Evolutionary conservation across 192 early-diverging fungal genomes (phyloP), one percentile per base, ranked within the genome.

Genomic region (Podila epigama): DNA sequence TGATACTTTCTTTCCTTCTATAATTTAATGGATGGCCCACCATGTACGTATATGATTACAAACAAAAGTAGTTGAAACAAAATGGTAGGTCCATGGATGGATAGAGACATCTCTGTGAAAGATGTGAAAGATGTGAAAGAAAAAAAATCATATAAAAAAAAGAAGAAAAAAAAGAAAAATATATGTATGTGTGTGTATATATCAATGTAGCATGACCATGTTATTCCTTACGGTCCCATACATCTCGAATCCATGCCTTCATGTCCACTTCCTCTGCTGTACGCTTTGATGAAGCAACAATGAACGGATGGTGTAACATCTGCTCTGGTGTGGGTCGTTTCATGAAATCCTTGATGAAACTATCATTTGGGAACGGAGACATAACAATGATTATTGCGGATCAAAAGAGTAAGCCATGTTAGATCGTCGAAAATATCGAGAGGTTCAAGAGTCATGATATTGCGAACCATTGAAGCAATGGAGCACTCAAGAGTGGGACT

Each of bases 261-360:
- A 94, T 79, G 44, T 92, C 86, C 31, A 94, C 82, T 37, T 82
- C 79, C 51, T 83, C 83, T 32, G 81, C 69, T 13, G 63, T 20
- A n/a, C 65, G 52, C 51, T 68, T 59, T 42, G 81, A 84, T 41
- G 89, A 87, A 39, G 79, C 87, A 44, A 78, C 69, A 53, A 94
- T 91, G 57, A 93, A 92, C 4, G 89, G 87, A 69, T 93, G 92
- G 25, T 82, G 60, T 35, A 92, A 75, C 68, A 95, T 89, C 65
- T 86, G 83, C 48, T 83, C 72, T 0, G 93, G 92, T 15, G 88
- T 86, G 0, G 92, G 94, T 12, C 94, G 81, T 15, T 79, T 75
- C 16, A 69, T 70, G 15, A 91, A 89, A 37, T 94, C 90, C 81
- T 95, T 94, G 66, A 87, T 91, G 18, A 95, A 66, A 51, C 94